These are phyloP conservation scores for Posidonia australis DNA, from an alignment of 106 monocot genomes.

Conservation along the genomic window DNA sequence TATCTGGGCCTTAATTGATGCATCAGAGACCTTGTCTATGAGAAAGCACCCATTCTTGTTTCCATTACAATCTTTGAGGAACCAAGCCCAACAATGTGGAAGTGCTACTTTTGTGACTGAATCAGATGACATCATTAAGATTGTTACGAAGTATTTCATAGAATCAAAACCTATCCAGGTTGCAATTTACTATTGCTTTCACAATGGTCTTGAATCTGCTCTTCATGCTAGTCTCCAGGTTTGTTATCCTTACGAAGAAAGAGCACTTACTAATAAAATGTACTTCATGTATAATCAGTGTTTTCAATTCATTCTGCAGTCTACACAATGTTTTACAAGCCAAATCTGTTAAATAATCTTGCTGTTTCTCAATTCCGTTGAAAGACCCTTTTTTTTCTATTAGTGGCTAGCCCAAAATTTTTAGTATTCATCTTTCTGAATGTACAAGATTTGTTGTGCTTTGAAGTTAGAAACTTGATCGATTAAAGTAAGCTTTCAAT, in stretches of 20 bases:
- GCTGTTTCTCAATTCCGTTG: too few species aligned
- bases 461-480: too few species aligned
- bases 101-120: constrained; percentile 19
- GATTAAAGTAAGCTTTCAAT: too few species aligned
- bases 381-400: too few species aligned
- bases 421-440: too few species aligned
- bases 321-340: too few species aligned
- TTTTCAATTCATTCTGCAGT: too few species aligned
- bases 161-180: constrained; percentile 66
- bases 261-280: not conserved
- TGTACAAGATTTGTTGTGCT: too few species aligned
- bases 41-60: constrained; percentile 27
- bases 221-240: constrained; percentile 87
- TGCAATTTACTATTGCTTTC: constrained; percentile 78
- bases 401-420: too few species aligned
- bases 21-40: constrained; percentile 47
- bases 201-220: constrained; percentile 89
- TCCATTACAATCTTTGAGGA: constrained; percentile 41
- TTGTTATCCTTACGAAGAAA: not conserved
- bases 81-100: constrained; percentile 13
- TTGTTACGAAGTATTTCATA: constrained; percentile 43
- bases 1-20: constrained; percentile 76
- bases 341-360: too few species aligned
- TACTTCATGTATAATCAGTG: not conserved
- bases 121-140: constrained; percentile 31